Evolutionary conservation across 1,284 basidiomycete species (phyloP), one percentile per base, ranked within the genome.

Genomic region (Leccinum angustisporum): DNA sequence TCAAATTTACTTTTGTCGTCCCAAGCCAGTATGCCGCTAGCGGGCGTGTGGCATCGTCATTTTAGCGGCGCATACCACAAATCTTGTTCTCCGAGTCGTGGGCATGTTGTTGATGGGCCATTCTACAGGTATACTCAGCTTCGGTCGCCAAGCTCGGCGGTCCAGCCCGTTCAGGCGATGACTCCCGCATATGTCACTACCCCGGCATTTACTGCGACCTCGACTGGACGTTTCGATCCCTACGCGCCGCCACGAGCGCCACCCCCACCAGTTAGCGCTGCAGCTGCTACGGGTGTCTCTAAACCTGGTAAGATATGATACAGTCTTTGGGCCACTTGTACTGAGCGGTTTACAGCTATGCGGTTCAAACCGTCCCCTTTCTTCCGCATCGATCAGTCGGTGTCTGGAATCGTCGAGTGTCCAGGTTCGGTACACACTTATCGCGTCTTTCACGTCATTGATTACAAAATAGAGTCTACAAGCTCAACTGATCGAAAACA

Each of bases 281-380:
- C 76, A 57, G 67, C 77, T 58, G 63, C 59, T 46, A 67, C 76
- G 52, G 62, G 70, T 59, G 59, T 68, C 57, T 68, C 74, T 25
- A 75, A 76, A 61, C 72, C 65, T 57, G 50, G 76, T 77, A 62
- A 63, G 63, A 58, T 59, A 33, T 38, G 38, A 34, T 53, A 16
- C 27, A 9, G 5, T 27, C 16, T 58, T 61, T 16, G 21, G 25
- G 46, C 11, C 43, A 57, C 53, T 16, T 58, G 54, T 54, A 54
- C 61, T 65, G 58, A 68, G 60, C 34, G 51, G 55, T 25, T 57
- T 66, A 7, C 67, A 90, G 90, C 72, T 33, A 87, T 94, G 59
- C 84, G 83, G 60, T 95, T 94, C 77, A 91, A 87, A 67, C 80
- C 85, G 16, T 93, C 90, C 1, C 92, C 92, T 0, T 95, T 94